Evolutionary conservation across 2,329 filamentous ascomycete species (phyloP).

Genomic region (Colletotrichum sp.): DNA sequence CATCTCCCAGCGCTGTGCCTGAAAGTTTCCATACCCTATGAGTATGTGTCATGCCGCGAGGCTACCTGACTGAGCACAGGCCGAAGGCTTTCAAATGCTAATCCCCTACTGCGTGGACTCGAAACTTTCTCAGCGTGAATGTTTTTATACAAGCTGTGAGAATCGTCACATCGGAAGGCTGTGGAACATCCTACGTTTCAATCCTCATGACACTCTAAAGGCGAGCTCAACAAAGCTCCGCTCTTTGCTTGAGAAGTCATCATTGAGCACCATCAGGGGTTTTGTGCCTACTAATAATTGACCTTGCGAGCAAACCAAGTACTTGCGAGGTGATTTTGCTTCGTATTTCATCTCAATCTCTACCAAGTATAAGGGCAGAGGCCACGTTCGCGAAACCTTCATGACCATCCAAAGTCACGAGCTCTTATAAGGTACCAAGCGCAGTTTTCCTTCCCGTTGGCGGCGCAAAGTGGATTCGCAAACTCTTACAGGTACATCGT

Average conservation of each 20-base stretch:
- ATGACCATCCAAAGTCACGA: too few relatives aligned
- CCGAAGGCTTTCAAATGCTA: too few relatives aligned
- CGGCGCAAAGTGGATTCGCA: neutral
- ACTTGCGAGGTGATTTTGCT: neutral
- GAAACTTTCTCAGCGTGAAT: neutral
- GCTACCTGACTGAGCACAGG: neutral
- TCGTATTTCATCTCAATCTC: accelerated
- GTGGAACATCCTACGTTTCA: neutral
- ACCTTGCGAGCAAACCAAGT: neutral
- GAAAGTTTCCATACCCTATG: neutral
- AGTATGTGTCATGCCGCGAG: accelerated
- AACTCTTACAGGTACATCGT: too few relatives aligned
- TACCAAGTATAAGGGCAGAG: accelerated
- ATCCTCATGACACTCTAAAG: neutral
- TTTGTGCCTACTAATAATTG: neutral
- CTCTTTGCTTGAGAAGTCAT: neutral
- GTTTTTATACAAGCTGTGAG: neutral
- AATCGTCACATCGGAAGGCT: neutral
- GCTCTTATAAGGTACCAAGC: accelerated
- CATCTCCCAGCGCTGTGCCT: neutral
- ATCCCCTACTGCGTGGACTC: neutral
- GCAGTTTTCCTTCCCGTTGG: accelerated
- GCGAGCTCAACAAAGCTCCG: neutral
- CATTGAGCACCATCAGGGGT: neutral
- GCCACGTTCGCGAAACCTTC: neutral